Evolutionary conservation across 2,329 filamentous ascomycete species (phyloP), one percentile per base, ranked within the genome.

Genomic region (Colletotrichum chlorophyti): DNA sequence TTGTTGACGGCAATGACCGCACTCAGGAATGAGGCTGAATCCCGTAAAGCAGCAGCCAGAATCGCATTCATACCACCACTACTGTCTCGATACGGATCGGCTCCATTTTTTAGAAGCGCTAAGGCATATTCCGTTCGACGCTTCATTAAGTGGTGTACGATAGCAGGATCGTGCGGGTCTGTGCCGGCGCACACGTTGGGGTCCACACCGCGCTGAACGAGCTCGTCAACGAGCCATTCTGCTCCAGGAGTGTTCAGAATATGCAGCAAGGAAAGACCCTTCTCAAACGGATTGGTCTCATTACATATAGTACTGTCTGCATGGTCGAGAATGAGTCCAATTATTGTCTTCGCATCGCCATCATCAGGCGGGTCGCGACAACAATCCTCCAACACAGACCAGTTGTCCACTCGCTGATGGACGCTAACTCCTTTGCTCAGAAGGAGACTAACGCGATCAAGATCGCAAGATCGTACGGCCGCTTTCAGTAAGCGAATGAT

Each of bases 211-310:
- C n/a, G 10, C 2, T 24, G 0, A 1, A 27, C 31, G 2, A 52
- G 4, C 3, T 24, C 19, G 8, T 34, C 1, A 1, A 38, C 5
- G 17, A 43, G 0, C 37, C 21, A 24, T 6, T 7, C 19, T 3
- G 15, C 21, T 5, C 0, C 15, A n/a, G n/a, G 6, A 5, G 11
- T 1, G 0, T 1, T 4, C 2, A 31, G n/a, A 3, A 23, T 8
- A n/a, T 52, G 48, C 10, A 52, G n/a, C 0, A 52, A 17, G 15
- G 29, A 12, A 2, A 52, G 37, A 3, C 40, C 26, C 9, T 4
- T 12, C 0, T 5, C 23, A 12, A 37, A n/a, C 12, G 26, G 23
- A 3, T 1, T 23, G 0, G 6, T 15, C 1, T 53, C 49, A 11
- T 53, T 45, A 3, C 26, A 2, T 0, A 5, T 29, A 43, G 23